These are phyloP conservation scores for Senna tora DNA, from an alignment of 306 rosid genomes.

Conservation along the genomic window DNA sequence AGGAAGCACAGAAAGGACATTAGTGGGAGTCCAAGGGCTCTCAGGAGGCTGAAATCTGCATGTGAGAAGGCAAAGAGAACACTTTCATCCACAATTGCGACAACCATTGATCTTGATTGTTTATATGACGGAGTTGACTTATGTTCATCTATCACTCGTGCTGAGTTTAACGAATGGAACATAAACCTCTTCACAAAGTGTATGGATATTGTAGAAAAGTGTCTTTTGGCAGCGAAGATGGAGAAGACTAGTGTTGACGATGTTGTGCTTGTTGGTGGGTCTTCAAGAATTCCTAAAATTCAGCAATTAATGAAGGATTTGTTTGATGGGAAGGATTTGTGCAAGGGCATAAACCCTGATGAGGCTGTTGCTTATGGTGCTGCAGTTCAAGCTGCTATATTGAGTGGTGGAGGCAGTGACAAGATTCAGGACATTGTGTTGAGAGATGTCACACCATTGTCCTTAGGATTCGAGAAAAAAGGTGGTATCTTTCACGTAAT, in stretches of 20 bases:
- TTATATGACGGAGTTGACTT: slow-evolving; percentile 19
- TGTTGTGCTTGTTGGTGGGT: slow-evolving; percentile 66
- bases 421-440: no score
- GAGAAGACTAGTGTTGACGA: slow-evolving; percentile 45
- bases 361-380: no score
- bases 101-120: slow-evolving; percentile 9
- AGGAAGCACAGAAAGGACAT: slow-evolving; percentile 33
- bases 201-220: slow-evolving; percentile 50
- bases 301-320: no score
- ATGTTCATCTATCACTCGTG: background rate
- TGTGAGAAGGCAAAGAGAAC: slow-evolving; percentile 13
- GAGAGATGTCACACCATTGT: no score
- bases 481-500: no score
- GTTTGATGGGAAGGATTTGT: no score
- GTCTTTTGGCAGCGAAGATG: slow-evolving; percentile 52
- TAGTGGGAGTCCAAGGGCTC: slow-evolving; percentile 2
- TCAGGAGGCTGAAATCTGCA: slow-evolving; percentile 32
- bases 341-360: no score
- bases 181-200: slow-evolving; percentile 45
- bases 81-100: background rate
- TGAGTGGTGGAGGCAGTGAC: no score
- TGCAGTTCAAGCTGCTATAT: no score
- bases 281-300: slow-evolving; percentile 64
- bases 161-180: slow-evolving; percentile 33
- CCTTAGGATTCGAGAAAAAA: no score